Base-by-base conservation (phyloP, 2,329 filamentous ascomycete species). In the Nemania diffusa region DNA sequence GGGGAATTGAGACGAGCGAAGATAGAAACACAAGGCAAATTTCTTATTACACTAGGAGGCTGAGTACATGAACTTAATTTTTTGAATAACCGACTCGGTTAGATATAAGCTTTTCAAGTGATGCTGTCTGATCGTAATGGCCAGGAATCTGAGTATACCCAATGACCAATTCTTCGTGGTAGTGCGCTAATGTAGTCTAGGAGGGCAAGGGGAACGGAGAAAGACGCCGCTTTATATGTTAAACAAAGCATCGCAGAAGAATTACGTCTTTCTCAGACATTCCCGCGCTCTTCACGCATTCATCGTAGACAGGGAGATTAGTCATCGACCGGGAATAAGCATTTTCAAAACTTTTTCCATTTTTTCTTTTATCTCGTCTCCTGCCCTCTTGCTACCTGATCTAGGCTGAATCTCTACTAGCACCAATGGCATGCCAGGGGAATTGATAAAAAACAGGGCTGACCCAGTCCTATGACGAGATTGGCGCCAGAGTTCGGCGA, bases 251-350 rank as follows among this genome's bases (percentile, higher is more conserved):
- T 62, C 8, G 48, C n/a, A 26, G n/a, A 29, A 37, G 15, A 40
- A 27, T 5, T 56, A 24, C 26, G 48, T 55, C 22, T 48, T 34
- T 20, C 40, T 20, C 44, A 20, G 24, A 32, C 29, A 22, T 42
- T 58, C n/a, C 22, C 55, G 32, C 24, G 29, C 27, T 29, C 15
- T 53, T 46, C 32, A 53, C 11, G 1, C 7, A 26, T 29, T n/a
- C 26, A 50, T 24, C n/a, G 15, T 48, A 42, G 50, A 32, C 42
- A 52, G 32, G 15, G 13, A 20, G 40, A 24, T 32, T 37, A 26
- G 58, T 52, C 48, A 60, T 46, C 24, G 32, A 17, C 37, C 67
- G 67, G 67, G 64, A 69, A 69, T 69, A 69, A 69, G 51, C 56
- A 51, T 37, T n/a, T 5, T 46, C 17, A 22, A 20, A 22, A 11